Evolutionary conservation across 306 rosid species (phyloP), one percentile per base, ranked within the genome.

Genomic region (Vicia faba): DNA sequence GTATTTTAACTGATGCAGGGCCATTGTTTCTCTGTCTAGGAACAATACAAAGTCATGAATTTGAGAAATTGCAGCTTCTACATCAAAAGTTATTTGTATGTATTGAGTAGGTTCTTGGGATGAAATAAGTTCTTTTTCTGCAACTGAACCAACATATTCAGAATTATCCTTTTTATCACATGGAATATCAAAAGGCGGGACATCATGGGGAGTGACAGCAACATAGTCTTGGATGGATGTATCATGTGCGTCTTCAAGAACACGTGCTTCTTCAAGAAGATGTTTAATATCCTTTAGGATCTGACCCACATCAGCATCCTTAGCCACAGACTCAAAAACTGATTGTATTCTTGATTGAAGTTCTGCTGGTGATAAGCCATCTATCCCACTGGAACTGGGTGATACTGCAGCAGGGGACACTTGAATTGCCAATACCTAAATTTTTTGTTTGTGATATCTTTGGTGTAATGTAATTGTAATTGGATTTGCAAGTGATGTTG

Each of bases 21-120:
- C 70, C 79, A 72, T 81, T 25, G 87, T 85, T 84, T 90, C 96
- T 81, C 84, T 84, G 55, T 89, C 90, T 41, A 95, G 81, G 78
- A 79, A 63, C 70, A 79, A 39, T 39, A 90, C 89, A 44, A 95
- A 95, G 69, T 85, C 82, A 33, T 88, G 95, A 78, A 95, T 86
- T 75, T 75, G 82, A 78, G 95, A 86, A 53, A 90, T 75, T 64
- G 97, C 95, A 61, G 92, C 82, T 54, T 74, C 93, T 71, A 90
- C 67, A 69, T 87, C 96, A 65, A 83, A 68, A 28, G 82, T 71
- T 59, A 82, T 73, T 63, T 82, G 80, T 64, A 72, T 65, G 43
- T 66, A 35, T 49, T 75, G 87, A 58, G 61, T 46, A 70, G 79
- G 59, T 48, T 76, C 66, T 69, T 69, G 79, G 50, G 84, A 79